Conservation (phyloP, 2,329 filamentous ascomycete genomes). For the Remersonia thermophila region DNA sequence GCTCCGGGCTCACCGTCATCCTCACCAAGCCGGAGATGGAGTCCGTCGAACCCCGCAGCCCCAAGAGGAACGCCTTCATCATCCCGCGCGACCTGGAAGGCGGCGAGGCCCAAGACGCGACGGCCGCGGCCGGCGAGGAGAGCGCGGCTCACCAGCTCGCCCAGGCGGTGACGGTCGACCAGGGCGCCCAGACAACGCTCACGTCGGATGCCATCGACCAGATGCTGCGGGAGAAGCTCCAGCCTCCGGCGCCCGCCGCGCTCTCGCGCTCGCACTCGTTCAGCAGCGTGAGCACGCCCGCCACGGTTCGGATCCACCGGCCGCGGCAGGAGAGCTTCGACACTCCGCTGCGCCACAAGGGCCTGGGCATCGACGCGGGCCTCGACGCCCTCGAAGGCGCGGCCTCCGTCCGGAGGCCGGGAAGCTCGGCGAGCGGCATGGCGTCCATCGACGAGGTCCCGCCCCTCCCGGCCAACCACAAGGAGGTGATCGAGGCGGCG, state of each 20-base stretch:
- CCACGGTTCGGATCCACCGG: slow-evolving; percentile 27
- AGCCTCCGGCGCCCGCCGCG: slow-evolving; percentile 18
- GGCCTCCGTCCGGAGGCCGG: slow-evolving; percentile 40
- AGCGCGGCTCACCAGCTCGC: slow-evolving; percentile 25
- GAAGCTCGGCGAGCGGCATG: slow-evolving; percentile 58
- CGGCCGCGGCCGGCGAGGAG: too few species aligned
- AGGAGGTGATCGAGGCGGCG: slow-evolving; percentile 71
- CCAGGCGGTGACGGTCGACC: slow-evolving; percentile 44
- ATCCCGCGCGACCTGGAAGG: slow-evolving; percentile 34
- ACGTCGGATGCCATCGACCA: slow-evolving; percentile 74
- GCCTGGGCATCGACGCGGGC: slow-evolving; percentile 25
- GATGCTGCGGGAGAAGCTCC: slow-evolving; percentile 47
- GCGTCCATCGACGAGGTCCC: slow-evolving; percentile 37
- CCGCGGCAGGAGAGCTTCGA: slow-evolving; percentile 35
- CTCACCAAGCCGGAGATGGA: slow-evolving; percentile 26
- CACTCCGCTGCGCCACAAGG: slow-evolving; percentile 28
- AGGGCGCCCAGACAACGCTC: slow-evolving; percentile 69
- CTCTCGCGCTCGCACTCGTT: slow-evolving; percentile 28
- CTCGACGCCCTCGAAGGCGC: slow-evolving; percentile 23
- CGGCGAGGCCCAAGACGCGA: background rate
- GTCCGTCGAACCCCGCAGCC: slow-evolving; percentile 36
- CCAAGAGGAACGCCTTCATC: slow-evolving; percentile 44
- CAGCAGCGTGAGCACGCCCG: slow-evolving; percentile 20
- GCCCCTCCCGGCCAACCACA: slow-evolving; percentile 72
- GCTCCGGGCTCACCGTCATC: too few species aligned